Evolutionary conservation across 148 eudicot genomes (phyloP), one percentile per base, ranked within the genome.

Genomic region (Chenopodium quinoa): DNA sequence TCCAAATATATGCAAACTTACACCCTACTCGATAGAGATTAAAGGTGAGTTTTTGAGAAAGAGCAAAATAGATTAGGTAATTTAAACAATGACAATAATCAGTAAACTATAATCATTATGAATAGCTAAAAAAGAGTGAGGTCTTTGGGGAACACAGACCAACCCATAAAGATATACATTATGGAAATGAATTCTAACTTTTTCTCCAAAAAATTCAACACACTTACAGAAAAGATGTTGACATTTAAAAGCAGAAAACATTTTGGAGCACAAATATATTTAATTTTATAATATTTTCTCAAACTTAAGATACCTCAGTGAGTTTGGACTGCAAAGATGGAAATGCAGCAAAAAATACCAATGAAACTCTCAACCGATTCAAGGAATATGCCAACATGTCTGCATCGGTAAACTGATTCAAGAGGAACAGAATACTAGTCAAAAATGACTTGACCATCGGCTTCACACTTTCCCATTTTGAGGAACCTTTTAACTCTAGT

Each of bases 391-490:
- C 90, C 92, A 97, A 84, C 78, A 91, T 86, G 75, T 91, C 93
- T 13, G 88, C 69, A 80, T 94, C 97, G 70, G 91, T 87, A 78
- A 90, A 87, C 87, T 97, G 98, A 89, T 88, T 91, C 83, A 97
- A 76, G 22, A 97, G 86, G 82, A 88, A 90, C 74, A 94, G 71
- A 78, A 97, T 87, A 83, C 99, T 97, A 80, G 90, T 92, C 85
- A 97, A 77, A 83, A 88, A 97, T 37, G 97, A 97, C 82, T 90
- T 92, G 82, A 97, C 78, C 79, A 94, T 86, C 46, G 96, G 94
- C 89, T 88, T 85, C 79, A 87, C 67, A 65, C 64, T 84, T 84
- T 89, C 87, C 99, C 99, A 97, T 75, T 88, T 89, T 64, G 95
- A 86, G 64, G 86, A 80, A 66, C 84, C 86, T 88, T 87, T 90